phyloP scores from a whole-genome alignment of 140 eudicot species.

The Anethum foeniculum region DNA sequence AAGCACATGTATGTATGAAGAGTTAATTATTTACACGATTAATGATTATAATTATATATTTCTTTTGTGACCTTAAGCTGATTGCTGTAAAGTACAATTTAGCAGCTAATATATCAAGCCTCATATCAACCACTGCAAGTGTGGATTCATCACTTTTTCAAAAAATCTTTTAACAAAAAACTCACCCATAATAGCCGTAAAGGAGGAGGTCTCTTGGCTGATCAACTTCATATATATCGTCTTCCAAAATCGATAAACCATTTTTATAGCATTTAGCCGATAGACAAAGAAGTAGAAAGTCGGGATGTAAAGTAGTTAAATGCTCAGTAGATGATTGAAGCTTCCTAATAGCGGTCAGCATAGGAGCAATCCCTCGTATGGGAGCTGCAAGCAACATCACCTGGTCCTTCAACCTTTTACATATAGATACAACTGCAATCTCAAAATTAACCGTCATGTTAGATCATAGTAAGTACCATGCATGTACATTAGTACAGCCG shows the following conservation, averaged over 20 bases:
- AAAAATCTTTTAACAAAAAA: constrained; percentile 14
- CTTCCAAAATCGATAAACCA: constrained; percentile 71
- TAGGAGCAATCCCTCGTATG: constrained; percentile 76
- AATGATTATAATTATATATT: not conserved
- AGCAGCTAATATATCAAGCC: not conserved
- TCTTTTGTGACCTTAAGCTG: not conserved
- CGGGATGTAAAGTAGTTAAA: constrained; percentile 80
- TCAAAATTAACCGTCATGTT: constrained; percentile 18
- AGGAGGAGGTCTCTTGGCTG: constrained; percentile 88
- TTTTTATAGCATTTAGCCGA: constrained; percentile 68
- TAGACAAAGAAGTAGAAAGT: constrained; percentile 79
- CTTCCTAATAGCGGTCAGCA: constrained; percentile 73
- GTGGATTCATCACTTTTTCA: not conserved
- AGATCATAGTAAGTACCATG: constrained; percentile 5
- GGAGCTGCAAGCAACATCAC: constrained; percentile 61
- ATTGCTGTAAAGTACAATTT: not conserved
- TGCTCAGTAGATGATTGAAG: constrained; percentile 69
- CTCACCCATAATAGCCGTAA: constrained; percentile 95
- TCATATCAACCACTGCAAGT: not conserved
- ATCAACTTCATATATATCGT: constrained; percentile 78
- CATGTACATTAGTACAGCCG: not conserved
- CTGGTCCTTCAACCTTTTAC: constrained; percentile 76
- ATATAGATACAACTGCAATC: constrained; percentile 65
- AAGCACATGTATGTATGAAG: not conserved
- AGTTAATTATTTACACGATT: not conserved